Conservation (phyloP, 768 basidiomycete genomes). For the Infundibulicybe gibba region DNA sequence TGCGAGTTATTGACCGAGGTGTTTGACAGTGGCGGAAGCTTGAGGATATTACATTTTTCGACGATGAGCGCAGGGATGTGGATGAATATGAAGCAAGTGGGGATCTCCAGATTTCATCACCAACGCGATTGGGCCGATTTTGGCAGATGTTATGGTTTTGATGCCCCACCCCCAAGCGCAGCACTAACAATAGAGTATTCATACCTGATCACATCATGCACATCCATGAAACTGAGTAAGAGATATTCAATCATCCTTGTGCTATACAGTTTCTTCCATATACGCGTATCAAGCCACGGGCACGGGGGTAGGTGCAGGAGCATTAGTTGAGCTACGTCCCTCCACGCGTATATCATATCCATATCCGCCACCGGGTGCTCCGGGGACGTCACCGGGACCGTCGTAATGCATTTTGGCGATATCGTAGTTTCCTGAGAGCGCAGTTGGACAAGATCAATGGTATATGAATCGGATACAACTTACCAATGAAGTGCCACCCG, state of each 20-base stretch:
- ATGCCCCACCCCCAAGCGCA: no score
- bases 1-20: not conserved
- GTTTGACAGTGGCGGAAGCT: constrained; percentile 33
- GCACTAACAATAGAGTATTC: no score
- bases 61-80: constrained; percentile 35
- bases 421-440: constrained; percentile 80
- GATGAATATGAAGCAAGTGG: constrained; percentile 36
- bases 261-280: no score
- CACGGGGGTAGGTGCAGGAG: constrained; percentile 34
- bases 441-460: constrained; percentile 6
- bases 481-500: constrained; percentile 96
- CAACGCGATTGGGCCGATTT: not conserved
- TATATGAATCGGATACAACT: constrained; percentile 11
- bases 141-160: not conserved
- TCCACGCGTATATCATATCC: constrained; percentile 74
- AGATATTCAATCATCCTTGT: no score
- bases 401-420: constrained; percentile 89
- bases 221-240: no score
- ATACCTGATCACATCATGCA: no score
- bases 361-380: constrained; percentile 64
- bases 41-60: constrained; percentile 40
- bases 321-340: constrained; percentile 51
- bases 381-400: constrained; percentile 67
- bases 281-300: constrained; percentile 6
- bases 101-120: not conserved